A percentile compares a stretch with the other conserved stretches of the same genome.
These are phyloP conservation scores for Wickerhamiella pararugosa DNA, from an alignment of 1,139 yeast species.

Conservation along the genomic window DNA sequence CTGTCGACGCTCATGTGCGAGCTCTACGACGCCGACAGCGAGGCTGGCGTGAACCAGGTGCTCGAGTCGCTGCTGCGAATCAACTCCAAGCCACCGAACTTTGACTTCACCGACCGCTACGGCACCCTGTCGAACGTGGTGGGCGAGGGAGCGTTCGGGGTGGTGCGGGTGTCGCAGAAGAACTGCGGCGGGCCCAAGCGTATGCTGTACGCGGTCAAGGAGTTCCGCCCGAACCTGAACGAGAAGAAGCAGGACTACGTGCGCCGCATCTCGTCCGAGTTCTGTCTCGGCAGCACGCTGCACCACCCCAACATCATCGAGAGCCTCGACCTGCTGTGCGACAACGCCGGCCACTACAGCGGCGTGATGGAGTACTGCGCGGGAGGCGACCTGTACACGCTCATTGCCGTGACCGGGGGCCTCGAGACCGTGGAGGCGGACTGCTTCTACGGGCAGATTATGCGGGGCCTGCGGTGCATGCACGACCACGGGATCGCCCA, in stretches of 20 bases:
- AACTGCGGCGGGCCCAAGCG: conserved; percentile 25
- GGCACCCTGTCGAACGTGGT: conserved; percentile 69
- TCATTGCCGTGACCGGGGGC: conserved; percentile 68
- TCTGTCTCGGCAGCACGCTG: conserved; percentile 69
- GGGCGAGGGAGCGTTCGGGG: conserved; percentile 77
- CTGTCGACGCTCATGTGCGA: conserved; percentile 53
- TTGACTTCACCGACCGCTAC: conserved; percentile 41
- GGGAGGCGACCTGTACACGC: conserved; percentile 85
- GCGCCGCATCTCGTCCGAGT: conserved; percentile 66
- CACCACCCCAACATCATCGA: conserved; percentile 70
- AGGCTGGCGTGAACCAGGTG: conserved; percentile 10
- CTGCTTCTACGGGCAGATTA: conserved; percentile 83
- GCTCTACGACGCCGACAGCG: conserved; percentile 14
- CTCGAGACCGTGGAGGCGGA: conserved; percentile 82
- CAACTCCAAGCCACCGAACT: conserved; percentile 20
- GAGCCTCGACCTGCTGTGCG: conserved; percentile 75
- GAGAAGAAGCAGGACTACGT: conserved; percentile 49
- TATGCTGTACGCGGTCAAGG: conserved; percentile 65
- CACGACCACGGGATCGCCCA: conserved; percentile 75
- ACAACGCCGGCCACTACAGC: conserved; percentile 82
- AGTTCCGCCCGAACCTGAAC: conserved; percentile 41
- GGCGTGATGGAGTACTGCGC: conserved; percentile 95
- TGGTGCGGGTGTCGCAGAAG: conserved; percentile 58
- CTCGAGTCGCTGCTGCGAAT: conserved; percentile 5
- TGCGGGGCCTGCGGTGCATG: conserved; percentile 52